A percentile compares a stretch with the other conserved stretches of the same genome.
Evolutionary conservation across 345 rosid species (phyloP).

Genomic region (Acer yangbiense): DNA sequence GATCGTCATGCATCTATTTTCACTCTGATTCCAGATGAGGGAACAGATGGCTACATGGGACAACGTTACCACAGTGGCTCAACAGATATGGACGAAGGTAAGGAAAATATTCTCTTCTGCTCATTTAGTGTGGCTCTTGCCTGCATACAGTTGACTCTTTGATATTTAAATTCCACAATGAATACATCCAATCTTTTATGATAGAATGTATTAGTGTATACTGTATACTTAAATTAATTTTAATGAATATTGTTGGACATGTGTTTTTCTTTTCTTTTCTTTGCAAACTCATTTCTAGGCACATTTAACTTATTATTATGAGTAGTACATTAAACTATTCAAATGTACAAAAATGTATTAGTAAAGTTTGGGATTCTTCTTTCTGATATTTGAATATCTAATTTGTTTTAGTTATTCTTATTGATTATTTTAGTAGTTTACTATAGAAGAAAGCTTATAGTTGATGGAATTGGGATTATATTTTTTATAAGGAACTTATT

Average conservation of each 20-base stretch:
- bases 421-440: background rate
- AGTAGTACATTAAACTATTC: background rate
- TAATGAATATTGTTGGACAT: background rate
- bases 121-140: background rate
- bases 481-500: background rate
- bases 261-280: too few relatives aligned
- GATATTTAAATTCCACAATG: background rate
- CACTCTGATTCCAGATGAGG: constrained; percentile 44
- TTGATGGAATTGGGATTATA: background rate
- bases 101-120: constrained; percentile 14
- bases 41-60: constrained; percentile 43
- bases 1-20: background rate
- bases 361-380: background rate
- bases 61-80: constrained; percentile 42
- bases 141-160: too few relatives aligned
- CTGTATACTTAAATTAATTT: background rate
- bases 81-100: constrained; percentile 59
- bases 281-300: too few relatives aligned
- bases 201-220: background rate
- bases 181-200: background rate
- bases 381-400: background rate
- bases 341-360: background rate
- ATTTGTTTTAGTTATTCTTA: background rate
- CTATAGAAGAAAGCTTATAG: background rate
- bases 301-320: background rate